Base-by-base conservation (phyloP, 2,329 filamentous ascomycete species). In the Chaetomium sp. region DNA sequence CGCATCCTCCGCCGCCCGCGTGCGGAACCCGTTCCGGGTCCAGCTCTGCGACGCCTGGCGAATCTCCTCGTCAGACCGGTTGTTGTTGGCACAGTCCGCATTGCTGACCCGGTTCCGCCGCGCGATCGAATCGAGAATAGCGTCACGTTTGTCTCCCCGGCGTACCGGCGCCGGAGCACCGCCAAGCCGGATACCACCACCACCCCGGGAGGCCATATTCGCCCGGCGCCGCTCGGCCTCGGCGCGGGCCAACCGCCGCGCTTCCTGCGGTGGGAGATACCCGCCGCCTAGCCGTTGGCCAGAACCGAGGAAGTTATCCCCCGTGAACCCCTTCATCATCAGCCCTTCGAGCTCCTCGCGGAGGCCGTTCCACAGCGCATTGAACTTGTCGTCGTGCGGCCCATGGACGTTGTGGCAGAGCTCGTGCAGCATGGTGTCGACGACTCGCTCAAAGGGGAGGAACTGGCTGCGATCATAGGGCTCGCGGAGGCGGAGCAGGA, bases 401-500 rank as follows among this genome's bases (percentile, higher is more conserved):
- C 89, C 90, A 69, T 87, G 84, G 9, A 90, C 81, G 61, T 88
- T 96, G 67, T 97, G 92, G n/a, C 84, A 86, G 2, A 97, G 81
- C 76, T 97, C 92, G 68, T 97, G 92, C 19, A 97, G 82, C 84
- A 97, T 88, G 0, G 92, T 97, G 70, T 96, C 91, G 44, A 90
- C 78, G 6, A 96, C 79, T 61, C 88, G 77, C 66, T 96, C 90
- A 55, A 91, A 73, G 1, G 88, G 85, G 19, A 96, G 71, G 66
- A 97, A 97, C 64, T 89, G 85, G 41, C 76, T 82, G 8, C 81
- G 78, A 68, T 95, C 89, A 64, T 81, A 77, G 5, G 88, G 76
- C 70, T 94, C 86, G 54, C 92, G 85, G 56, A 97, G 75, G 44
- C 92, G 84, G 27, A 97, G 76, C 61, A 89, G 87, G 61, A 97